Conservation (phyloP, 208 protist species). For the Leishmania martiniquensis region DNA sequence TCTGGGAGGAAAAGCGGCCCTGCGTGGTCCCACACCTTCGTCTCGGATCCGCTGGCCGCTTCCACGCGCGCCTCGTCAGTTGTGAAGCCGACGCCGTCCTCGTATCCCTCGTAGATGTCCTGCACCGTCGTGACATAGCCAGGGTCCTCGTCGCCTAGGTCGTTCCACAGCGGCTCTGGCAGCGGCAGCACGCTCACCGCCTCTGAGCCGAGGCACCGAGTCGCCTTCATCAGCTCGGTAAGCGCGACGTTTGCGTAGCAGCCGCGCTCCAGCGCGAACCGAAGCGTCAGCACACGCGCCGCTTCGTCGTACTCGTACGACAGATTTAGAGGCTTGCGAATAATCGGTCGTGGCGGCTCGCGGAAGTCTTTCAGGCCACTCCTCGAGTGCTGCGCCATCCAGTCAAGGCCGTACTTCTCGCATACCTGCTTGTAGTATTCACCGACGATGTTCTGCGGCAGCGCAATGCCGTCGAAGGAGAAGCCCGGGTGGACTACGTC, state of each 20-base stretch:
- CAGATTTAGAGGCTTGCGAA: constrained; percentile 74
- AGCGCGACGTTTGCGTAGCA: constrained; percentile 90
- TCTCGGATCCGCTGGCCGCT: constrained; percentile 25
- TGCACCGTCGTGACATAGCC: constrained; percentile 82
- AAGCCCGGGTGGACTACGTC: constrained; percentile 89
- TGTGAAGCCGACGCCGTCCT: constrained; percentile 79
- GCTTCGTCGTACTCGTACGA: constrained; percentile 54
- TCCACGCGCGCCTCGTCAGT: constrained; percentile 41
- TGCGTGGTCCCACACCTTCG: constrained; percentile 55
- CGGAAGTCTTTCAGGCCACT: constrained; percentile 73
- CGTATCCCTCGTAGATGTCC: constrained; percentile 82
- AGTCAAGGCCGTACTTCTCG: constrained; percentile 76
- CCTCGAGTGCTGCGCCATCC: constrained; percentile 62
- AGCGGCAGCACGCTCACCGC: constrained; percentile 60
- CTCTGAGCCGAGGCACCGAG: constrained; percentile 72
- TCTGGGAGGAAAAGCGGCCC: constrained; percentile 68
- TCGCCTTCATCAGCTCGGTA: constrained; percentile 76
- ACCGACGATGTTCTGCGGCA: constrained; percentile 68
- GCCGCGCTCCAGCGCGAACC: constrained; percentile 82
- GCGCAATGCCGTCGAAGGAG: constrained; percentile 71
- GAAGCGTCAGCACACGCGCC: constrained; percentile 49
- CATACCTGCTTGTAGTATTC: constrained; percentile 80
- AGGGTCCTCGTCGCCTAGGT: constrained; percentile 59
- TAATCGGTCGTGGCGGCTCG: constrained; percentile 82
- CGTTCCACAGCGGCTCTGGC: constrained; percentile 54